phyloP scores from a whole-genome alignment of 805 yeast genomes.

The Ogataea chonburiensis region DNA sequence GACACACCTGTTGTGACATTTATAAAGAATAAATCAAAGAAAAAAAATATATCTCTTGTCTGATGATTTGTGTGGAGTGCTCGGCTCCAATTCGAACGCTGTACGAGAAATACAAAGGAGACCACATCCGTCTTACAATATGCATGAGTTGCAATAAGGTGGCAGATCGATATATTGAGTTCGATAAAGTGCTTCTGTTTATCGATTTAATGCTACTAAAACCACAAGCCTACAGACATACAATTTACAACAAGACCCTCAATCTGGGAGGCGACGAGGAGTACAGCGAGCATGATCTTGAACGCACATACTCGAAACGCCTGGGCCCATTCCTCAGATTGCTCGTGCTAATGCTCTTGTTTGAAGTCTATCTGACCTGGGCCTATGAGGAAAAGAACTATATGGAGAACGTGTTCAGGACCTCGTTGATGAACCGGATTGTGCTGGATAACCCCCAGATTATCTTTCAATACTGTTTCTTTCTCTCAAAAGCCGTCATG shows the following conservation, averaged over 20 bases:
- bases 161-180: constrained; percentile 90
- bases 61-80: constrained; percentile 93
- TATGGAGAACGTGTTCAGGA: constrained; percentile 21
- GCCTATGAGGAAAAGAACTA: constrained; percentile 74
- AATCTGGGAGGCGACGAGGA: constrained; percentile 32
- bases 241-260: constrained; percentile 63
- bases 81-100: constrained; percentile 61
- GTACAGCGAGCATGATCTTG: constrained; percentile 5
- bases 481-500: constrained; percentile 50
- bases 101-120: constrained; percentile 70
- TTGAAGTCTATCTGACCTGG: constrained; percentile 91
- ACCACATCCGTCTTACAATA: constrained; percentile 75
- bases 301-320: constrained; percentile 7
- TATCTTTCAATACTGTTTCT: constrained; percentile 53
- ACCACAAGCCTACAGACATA: constrained; percentile 85
- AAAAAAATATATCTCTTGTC: constrained; percentile 1
- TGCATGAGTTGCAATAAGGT: constrained; percentile 70
- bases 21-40: background rate
- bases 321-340: constrained; percentile 40
- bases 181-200: constrained; percentile 78
- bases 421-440: constrained; percentile 27
- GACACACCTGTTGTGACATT: constrained; percentile 36
- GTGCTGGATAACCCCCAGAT: constrained; percentile 39
- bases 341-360: constrained; percentile 62
- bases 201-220: constrained; percentile 81